Evolutionary conservation across 306 rosid species (phyloP), one percentile per base, ranked within the genome.

Genomic region (Acacia crassicarpa): DNA sequence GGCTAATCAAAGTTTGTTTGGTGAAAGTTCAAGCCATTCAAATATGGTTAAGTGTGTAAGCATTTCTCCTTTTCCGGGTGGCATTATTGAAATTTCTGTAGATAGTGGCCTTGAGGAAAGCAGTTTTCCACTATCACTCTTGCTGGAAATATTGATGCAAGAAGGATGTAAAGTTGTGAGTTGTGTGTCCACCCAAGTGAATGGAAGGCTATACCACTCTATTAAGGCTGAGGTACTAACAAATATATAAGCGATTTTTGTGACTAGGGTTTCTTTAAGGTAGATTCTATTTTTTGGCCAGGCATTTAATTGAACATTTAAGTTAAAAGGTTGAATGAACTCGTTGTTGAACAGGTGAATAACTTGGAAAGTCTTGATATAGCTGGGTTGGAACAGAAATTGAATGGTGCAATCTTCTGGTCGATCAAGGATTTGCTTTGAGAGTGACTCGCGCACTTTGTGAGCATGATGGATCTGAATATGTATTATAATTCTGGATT

Each of bases 101-200:
- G 80, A 76, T n/a, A 77, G 68, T n/a, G 77, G 81, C 67, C 53
- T 65, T 1, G 72, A 74, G 35, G 83, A 78, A 25, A 22, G 27
- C 2, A 30, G 66, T 27, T 56, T 22, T 5, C 75, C 11, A 48
- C 68, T 85, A 27, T 85, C 88, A 48, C 46, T 48, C 14, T 30
- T 85, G 9, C 32, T 85, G 75, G n/a, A 82, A 49, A 75, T 85
- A 61, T 61, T 85, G 74, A 35, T 69, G 72, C 67, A 79, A 79
- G 79, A 85, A 74, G 83, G 88, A n/a, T 78, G 77, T 48, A 79
- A 82, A 74, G 85, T 85, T 78, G 85, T 78, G 66, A 75, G 76
- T 78, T 74, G 85, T 75, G 80, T 74, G 59, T 78, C 83, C 9
- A 40, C 81, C 46, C 70, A 59, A 69, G 82, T 67, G 30, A 82